phyloP scores from a whole-genome alignment of 164 flowering plant species.

The Protea cynaroides region DNA sequence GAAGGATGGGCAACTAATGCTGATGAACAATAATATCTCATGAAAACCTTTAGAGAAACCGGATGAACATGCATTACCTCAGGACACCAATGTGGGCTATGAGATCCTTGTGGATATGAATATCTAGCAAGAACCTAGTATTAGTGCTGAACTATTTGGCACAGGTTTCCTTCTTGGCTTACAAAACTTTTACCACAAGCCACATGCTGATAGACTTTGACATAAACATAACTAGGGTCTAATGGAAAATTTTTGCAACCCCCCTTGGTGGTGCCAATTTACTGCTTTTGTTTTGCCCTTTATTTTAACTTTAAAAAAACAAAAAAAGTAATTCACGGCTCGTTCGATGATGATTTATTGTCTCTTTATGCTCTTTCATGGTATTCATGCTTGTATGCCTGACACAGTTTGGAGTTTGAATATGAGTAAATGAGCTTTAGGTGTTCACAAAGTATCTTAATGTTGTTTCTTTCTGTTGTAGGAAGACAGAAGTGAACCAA shows the following conservation, averaged over 20 bases:
- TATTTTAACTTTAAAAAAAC: neutral
- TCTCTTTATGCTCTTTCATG: neutral
- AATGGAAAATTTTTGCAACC: too few relatives aligned
- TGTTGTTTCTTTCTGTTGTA: conserved; percentile 20
- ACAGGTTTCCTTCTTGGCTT: too few relatives aligned
- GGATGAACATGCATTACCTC: neutral
- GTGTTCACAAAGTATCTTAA: neutral
- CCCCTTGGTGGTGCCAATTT: too few relatives aligned
- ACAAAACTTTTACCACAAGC: too few relatives aligned
- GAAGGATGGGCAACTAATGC: neutral
- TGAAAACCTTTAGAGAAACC: neutral
- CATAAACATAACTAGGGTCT: too few relatives aligned
- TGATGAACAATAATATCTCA: neutral
- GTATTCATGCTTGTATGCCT: neutral
- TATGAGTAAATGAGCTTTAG: neutral
- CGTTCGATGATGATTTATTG: too few relatives aligned
- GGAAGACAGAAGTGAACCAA: conserved; percentile 52
- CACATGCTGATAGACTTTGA: too few relatives aligned
- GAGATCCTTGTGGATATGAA: too few relatives aligned
- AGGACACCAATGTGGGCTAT: too few relatives aligned
- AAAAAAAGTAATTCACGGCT: too few relatives aligned
- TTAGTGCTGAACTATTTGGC: too few relatives aligned
- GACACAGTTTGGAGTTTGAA: neutral
- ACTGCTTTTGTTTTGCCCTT: neutral
- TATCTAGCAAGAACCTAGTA: too few relatives aligned